Evolutionary conservation across 2,329 filamentous ascomycete genomes (phyloP).

Genomic region (Periconia digitata): DNA sequence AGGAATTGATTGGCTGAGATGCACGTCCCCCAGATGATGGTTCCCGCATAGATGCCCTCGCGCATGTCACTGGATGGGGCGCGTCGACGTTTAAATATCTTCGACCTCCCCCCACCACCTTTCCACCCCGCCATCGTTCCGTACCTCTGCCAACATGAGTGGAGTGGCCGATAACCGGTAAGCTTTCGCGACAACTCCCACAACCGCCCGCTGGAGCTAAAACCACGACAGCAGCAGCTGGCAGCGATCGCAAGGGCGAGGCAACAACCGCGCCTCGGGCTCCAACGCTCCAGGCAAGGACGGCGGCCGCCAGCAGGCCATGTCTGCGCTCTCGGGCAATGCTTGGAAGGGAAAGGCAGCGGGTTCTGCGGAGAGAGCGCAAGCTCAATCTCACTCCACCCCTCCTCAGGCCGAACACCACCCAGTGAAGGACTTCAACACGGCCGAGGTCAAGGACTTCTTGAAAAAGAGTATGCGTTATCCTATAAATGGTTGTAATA

Average conservation of each 20-base stretch:
- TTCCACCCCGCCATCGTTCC: constrained; percentile 23
- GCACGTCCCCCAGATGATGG: neutral
- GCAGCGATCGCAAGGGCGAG: constrained; percentile 36
- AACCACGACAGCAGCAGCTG: constrained; percentile 27
- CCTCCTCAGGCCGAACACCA: constrained; percentile 28
- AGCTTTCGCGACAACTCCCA: constrained; percentile 1
- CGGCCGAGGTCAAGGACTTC: constrained; percentile 45
- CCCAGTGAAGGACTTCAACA: constrained; percentile 48
- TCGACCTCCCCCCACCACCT: constrained; percentile 22
- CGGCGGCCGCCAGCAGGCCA: constrained; percentile 35
- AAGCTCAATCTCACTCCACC: constrained; percentile 17
- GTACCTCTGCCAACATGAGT: constrained; percentile 35
- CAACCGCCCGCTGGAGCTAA: constrained; percentile 9
- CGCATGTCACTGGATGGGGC: constrained; percentile 8
- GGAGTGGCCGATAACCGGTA: constrained; percentile 43
- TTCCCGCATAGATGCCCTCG: neutral
- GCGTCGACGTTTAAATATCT: constrained; percentile 26
- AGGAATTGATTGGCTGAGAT: constrained; percentile 5
- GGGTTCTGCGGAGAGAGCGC: constrained; percentile 16
- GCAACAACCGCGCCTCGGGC: constrained; percentile 27
- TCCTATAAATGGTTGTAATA: neutral
- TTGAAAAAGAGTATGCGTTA: constrained; percentile 41
- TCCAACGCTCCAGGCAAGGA: constrained; percentile 37
- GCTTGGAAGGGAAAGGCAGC: constrained; percentile 41
- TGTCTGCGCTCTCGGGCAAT: constrained; percentile 33